phyloP scores from a whole-genome alignment of 179 eudicot species.

The Spergularia azorica region DNA sequence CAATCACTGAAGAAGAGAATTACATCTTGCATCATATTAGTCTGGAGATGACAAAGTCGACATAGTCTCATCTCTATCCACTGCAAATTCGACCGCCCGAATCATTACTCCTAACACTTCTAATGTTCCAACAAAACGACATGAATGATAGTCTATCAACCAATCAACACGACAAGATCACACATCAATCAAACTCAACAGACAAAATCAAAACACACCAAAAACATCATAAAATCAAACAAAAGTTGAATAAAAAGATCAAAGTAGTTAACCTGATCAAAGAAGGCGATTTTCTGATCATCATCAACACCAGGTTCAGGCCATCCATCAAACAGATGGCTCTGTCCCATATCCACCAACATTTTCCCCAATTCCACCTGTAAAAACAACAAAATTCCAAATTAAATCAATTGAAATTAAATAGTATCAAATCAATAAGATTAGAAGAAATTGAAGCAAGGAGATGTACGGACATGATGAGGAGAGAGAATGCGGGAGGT shows the following conservation, averaged over 20 bases:
- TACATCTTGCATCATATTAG: too few species aligned
- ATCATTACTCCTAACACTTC: background rate
- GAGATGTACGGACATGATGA: conserved; percentile 42
- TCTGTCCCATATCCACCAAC: conserved; percentile 70
- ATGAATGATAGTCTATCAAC: too few species aligned
- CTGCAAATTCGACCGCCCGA: too few species aligned
- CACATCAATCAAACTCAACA: background rate
- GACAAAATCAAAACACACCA: too few species aligned
- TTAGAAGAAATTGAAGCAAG: background rate
- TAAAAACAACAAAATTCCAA: background rate
- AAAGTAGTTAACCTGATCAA: conserved; percentile 57
- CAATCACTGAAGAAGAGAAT: too few species aligned
- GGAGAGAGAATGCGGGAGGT: conserved; percentile 59
- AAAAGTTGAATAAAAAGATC: background rate
- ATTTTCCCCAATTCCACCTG: conserved; percentile 70
- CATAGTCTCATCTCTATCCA: too few species aligned
- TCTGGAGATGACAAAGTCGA: too few species aligned
- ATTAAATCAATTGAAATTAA: background rate
- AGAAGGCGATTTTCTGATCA: conserved; percentile 63
- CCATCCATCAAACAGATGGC: conserved; percentile 76
- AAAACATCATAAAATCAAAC: background rate
- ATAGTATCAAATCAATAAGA: too few species aligned
- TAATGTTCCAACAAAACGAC: background rate
- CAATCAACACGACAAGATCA: background rate
- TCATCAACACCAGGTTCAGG: conserved; percentile 72